Percentiles rank a stretch among this genome's conserved stretches.
These are phyloP conservation scores for Microsporum audouinii DNA, from an alignment of 2,329 filamentous ascomycete species.

Conservation along the genomic window DNA sequence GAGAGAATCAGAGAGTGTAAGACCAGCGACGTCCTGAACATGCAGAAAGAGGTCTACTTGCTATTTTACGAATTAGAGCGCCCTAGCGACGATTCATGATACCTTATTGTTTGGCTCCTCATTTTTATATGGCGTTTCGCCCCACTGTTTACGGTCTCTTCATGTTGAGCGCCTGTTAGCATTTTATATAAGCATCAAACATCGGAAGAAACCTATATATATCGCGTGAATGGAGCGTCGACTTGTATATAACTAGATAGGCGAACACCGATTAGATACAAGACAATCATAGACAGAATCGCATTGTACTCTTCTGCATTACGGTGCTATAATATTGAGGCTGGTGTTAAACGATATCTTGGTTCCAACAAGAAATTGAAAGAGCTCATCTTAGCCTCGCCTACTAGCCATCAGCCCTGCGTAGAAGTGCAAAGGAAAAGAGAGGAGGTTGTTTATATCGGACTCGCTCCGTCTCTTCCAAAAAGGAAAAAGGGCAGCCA, in stretches of 20 bases:
- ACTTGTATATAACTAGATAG: background rate
- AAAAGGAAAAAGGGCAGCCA: background rate
- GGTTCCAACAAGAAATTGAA: background rate
- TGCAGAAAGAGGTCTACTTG: conserved; percentile 93
- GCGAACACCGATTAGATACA: background rate
- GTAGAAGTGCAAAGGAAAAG: background rate
- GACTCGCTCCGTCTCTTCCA: background rate
- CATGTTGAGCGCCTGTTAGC: background rate
- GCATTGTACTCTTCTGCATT: too few relatives aligned
- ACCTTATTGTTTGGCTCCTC: background rate
- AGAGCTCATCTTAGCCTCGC: background rate
- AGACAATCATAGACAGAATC: too few relatives aligned
- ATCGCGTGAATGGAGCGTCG: background rate
- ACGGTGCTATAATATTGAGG: too few relatives aligned
- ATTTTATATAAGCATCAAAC: background rate
- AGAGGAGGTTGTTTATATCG: background rate
- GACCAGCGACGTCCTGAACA: conserved; percentile 77
- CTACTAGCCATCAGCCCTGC: background rate
- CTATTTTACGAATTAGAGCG: conserved; percentile 85
- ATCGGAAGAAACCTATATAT: background rate
- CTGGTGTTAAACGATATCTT: too few relatives aligned
- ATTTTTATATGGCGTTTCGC: background rate
- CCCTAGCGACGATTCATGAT: conserved; percentile 16
- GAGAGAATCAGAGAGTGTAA: conserved; percentile 93
- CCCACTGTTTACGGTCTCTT: background rate